Evolutionary conservation across 768 basidiomycete species (phyloP).

Genomic region (Leccinum sublutescens): DNA sequence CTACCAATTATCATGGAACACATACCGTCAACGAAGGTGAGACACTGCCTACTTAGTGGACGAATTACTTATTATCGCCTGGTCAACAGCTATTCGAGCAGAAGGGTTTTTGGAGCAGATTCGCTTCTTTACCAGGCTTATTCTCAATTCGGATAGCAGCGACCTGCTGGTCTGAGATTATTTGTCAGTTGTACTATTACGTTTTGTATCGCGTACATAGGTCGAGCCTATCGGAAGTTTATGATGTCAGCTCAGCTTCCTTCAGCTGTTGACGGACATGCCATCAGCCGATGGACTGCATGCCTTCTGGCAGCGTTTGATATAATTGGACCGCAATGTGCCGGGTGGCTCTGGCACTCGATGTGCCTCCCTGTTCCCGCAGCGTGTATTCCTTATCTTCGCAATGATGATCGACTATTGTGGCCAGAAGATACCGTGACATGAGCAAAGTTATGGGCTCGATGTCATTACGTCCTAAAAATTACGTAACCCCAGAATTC

Average conservation of each 20-base stretch:
- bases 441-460: background rate
- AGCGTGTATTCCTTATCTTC: constrained; percentile 7
- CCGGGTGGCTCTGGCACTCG: constrained; percentile 11
- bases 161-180: constrained; percentile 16
- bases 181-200: background rate
- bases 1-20: constrained; percentile 33
- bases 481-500: constrained; percentile 33
- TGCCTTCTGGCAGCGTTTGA: background rate
- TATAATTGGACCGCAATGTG: constrained; percentile 13
- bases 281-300: too few relatives aligned
- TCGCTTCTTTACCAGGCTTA: constrained; percentile 32
- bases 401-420: constrained; percentile 16
- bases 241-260: background rate
- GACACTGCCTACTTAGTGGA: background rate
- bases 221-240: background rate
- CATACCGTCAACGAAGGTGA: constrained; percentile 32
- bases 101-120: constrained; percentile 32
- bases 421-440: background rate
- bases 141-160: constrained; percentile 34
- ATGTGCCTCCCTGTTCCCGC: constrained; percentile 26
- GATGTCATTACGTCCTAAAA: background rate
- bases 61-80: constrained; percentile 9
- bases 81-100: constrained; percentile 26
- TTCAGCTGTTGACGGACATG: too few relatives aligned
- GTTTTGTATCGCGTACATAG: background rate